Conservation (phyloP, 768 basidiomycete species). For the Tylopilus felleus region DNA sequence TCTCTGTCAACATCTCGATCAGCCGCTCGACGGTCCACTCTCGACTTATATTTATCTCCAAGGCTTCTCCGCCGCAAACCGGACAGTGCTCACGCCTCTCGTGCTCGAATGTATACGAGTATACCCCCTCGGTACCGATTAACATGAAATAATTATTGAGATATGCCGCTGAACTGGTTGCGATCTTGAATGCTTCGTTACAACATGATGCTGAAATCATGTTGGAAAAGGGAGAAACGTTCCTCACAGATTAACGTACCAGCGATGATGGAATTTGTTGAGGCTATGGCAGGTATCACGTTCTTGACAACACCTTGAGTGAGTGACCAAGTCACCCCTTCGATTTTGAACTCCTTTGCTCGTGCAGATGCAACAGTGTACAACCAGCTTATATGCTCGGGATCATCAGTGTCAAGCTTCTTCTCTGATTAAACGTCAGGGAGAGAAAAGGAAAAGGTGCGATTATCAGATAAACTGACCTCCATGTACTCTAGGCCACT, state of each 20-base stretch:
- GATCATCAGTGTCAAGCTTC: slow-evolving; percentile 96
- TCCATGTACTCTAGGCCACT: slow-evolving; percentile 94
- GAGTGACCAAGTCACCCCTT: slow-evolving; percentile 96
- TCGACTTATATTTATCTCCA: slow-evolving; percentile 66
- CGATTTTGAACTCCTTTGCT: slow-evolving; percentile 93
- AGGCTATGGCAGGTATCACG: slow-evolving; percentile 98
- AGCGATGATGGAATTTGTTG: slow-evolving; percentile 97
- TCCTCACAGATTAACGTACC: slow-evolving; percentile 44
- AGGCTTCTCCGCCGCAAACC: slow-evolving; percentile 90
- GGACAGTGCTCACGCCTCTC: slow-evolving; percentile 92
- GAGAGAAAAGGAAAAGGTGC: not conserved
- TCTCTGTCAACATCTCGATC: slow-evolving; percentile 84
- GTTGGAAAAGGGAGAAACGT: slow-evolving; percentile 2
- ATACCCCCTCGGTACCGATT: slow-evolving; percentile 93
- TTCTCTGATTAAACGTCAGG: slow-evolving; percentile 51
- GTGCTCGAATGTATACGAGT: slow-evolving; percentile 96
- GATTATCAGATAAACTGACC: slow-evolving; percentile 43
- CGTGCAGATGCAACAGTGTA: slow-evolving; percentile 76
- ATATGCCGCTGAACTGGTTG: slow-evolving; percentile 90
- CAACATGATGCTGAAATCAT: slow-evolving; percentile 78
- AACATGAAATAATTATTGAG: slow-evolving; percentile 99
- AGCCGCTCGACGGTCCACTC: slow-evolving; percentile 82
- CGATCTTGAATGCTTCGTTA: slow-evolving; percentile 99
- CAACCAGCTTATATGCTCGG: slow-evolving; percentile 94
- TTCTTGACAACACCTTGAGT: slow-evolving; percentile 99